Percentiles rank a stretch among this genome's conserved stretches.
Conservation (phyloP, 163 green algal genomes). For the Prototheca stagnorum region DNA sequence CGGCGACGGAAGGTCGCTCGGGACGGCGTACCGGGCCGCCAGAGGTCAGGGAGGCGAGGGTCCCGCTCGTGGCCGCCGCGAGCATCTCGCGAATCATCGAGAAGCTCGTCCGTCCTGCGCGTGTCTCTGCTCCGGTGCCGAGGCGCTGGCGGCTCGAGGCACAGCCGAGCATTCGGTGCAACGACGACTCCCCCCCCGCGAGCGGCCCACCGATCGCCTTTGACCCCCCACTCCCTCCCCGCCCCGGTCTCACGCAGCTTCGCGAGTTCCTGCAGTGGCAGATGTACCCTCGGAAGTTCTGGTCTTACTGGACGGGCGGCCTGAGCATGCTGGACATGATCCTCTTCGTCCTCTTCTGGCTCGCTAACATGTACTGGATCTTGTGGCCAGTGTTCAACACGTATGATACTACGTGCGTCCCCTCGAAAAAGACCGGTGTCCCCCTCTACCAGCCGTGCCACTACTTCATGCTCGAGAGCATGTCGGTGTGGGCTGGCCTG, state of each 20-base stretch:
- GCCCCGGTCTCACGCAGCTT: neutral
- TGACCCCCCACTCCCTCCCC: neutral
- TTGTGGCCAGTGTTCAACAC: neutral
- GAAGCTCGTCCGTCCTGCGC: neutral
- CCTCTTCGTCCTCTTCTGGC: slow-evolving; percentile 4
- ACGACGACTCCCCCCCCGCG: too few relatives aligned
- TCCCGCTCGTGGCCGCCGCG: too few relatives aligned
- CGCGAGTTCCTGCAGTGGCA: slow-evolving; percentile 12
- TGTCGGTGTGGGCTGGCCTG: neutral
- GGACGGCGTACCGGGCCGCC: too few relatives aligned
- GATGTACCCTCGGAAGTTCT: slow-evolving; percentile 14
- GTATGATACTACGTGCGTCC: neutral
- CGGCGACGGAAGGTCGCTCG: neutral
- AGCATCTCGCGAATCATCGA: neutral
- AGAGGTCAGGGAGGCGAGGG: too few relatives aligned
- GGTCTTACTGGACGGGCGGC: slow-evolving; percentile 15
- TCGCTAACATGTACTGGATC: slow-evolving; percentile 4
- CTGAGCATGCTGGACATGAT: slow-evolving; percentile 21
- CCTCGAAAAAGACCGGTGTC: neutral
- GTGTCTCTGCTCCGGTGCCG: neutral
- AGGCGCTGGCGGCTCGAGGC: neutral
- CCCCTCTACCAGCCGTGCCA: neutral
- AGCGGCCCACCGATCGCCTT: too few relatives aligned
- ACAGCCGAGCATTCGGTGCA: neutral
- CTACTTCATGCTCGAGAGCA: neutral